Percentiles rank a stretch among this genome's conserved stretches.
Evolutionary conservation across 2,329 filamentous ascomycete species (phyloP).

Genomic region (Trichophyton schoenleinii): DNA sequence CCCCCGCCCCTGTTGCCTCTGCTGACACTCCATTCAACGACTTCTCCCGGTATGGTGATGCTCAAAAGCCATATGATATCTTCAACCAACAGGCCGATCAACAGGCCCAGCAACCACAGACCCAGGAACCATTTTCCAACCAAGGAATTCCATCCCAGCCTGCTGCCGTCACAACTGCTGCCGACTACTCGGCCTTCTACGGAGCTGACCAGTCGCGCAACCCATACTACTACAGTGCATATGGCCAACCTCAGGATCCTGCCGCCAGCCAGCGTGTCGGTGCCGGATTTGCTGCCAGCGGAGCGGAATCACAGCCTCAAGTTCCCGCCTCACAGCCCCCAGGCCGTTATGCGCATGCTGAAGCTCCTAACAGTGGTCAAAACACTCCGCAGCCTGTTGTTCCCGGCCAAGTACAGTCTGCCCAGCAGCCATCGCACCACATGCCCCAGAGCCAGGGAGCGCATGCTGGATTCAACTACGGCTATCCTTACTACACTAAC

Average conservation of each 20-base stretch:
- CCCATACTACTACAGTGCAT: constrained; percentile 59
- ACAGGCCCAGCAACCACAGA: constrained; percentile 51
- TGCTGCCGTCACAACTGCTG: constrained; percentile 45
- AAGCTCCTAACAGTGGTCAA: constrained; percentile 71
- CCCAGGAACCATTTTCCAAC: constrained; percentile 44
- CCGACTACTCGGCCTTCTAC: constrained; percentile 78
- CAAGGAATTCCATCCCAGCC: constrained; percentile 49
- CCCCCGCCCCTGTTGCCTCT: constrained; percentile 38
- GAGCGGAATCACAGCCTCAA: constrained; percentile 47
- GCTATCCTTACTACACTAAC: constrained; percentile 47
- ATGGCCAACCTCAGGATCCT: constrained; percentile 58
- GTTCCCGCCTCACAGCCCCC: constrained; percentile 59
- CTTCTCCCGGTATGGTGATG: constrained; percentile 43
- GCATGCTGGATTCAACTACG: constrained; percentile 47
- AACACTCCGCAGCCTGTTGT: constrained; percentile 75
- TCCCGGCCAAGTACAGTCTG: constrained; percentile 43
- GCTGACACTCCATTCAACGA: constrained; percentile 37
- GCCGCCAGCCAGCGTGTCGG: constrained; percentile 57
- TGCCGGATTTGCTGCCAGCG: constrained; percentile 57
- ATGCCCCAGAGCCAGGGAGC: constrained; percentile 40
- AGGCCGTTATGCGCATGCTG: constrained; percentile 53
- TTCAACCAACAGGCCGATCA: constrained; percentile 63
- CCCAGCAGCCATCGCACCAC: constrained; percentile 42
- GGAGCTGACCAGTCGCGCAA: constrained; percentile 61
- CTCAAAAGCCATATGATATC: constrained; percentile 75